Percentiles rank a stretch among this genome's conserved stretches.
phyloP scores from a whole-genome alignment of 768 basidiomycete species.

The Calvatia gigantea region DNA sequence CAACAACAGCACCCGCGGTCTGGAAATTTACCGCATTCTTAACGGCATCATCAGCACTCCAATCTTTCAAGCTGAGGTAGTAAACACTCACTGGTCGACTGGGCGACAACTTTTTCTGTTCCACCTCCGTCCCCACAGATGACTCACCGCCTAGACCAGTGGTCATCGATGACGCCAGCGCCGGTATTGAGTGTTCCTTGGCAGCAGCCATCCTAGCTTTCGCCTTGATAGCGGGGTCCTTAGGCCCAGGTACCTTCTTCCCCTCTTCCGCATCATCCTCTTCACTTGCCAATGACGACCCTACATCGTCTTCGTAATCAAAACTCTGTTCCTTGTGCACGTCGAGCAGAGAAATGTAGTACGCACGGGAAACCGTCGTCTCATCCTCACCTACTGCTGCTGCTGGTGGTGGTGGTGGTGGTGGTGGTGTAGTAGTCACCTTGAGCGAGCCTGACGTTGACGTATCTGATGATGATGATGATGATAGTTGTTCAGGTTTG shows the following conservation, averaged over 20 bases:
- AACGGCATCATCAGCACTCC: background rate
- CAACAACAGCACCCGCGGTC: slow-evolving; percentile 60
- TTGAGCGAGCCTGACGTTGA: too few species aligned
- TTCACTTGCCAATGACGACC: slow-evolving; percentile 18
- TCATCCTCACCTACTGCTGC: background rate
- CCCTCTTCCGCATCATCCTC: slow-evolving; percentile 20
- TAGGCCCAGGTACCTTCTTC: slow-evolving; percentile 19
- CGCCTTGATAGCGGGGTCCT: slow-evolving; percentile 12
- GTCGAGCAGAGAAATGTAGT: background rate
- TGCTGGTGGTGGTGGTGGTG: background rate
- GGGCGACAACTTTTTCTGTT: background rate
- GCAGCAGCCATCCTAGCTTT: slow-evolving; percentile 10
- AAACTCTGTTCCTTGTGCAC: background rate
- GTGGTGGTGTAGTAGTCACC: background rate
- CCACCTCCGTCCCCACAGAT: background rate
- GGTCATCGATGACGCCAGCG: slow-evolving; percentile 1
- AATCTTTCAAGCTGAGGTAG: slow-evolving; percentile 5
- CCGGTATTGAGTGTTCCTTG: background rate
- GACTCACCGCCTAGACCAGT: slow-evolving; percentile 1
- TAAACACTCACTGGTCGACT: slow-evolving; percentile 14
- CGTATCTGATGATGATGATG: background rate
- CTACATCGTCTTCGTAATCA: slow-evolving; percentile 18
- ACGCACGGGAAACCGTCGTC: slow-evolving; percentile 7
- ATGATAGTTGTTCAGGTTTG: background rate
- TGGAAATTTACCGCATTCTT: slow-evolving; percentile 39